Evolutionary conservation across 2,329 filamentous ascomycete species (phyloP).

Genomic region (Blumeria graminis): DNA sequence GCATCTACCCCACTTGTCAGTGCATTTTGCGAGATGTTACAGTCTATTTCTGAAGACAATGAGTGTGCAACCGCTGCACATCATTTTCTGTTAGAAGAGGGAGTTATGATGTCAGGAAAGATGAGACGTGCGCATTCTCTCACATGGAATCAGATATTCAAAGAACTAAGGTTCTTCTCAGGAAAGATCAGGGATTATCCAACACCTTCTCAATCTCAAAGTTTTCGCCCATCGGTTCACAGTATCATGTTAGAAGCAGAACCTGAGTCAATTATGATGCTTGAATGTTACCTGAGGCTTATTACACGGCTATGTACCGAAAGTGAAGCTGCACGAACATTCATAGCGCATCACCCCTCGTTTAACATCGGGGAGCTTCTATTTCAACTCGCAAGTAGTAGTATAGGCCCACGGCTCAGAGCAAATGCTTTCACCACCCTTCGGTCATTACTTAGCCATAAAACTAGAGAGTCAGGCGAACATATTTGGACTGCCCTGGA

Average conservation of each 20-base stretch:
- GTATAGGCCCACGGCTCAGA: slow-evolving; percentile 51
- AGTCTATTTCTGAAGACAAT: slow-evolving; percentile 62
- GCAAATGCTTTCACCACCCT: slow-evolving; percentile 67
- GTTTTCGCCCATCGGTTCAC: slow-evolving; percentile 34
- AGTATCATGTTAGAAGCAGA: slow-evolving; percentile 53
- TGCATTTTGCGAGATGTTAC: slow-evolving; percentile 90
- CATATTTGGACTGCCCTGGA: slow-evolving; percentile 65
- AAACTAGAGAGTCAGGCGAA: slow-evolving; percentile 39
- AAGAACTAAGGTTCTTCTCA: slow-evolving; percentile 67
- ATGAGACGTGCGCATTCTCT: slow-evolving; percentile 64
- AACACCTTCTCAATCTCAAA: slow-evolving; percentile 25
- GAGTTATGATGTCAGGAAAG: slow-evolving; percentile 46
- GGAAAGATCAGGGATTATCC: slow-evolving; percentile 54
- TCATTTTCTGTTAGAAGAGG: slow-evolving; percentile 72
- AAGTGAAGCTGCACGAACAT: slow-evolving; percentile 47
- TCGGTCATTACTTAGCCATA: slow-evolving; percentile 50
- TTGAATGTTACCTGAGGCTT: slow-evolving; percentile 78
- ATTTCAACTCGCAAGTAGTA: slow-evolving; percentile 54
- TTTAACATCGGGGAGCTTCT: slow-evolving; percentile 51
- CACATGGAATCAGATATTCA: slow-evolving; percentile 83
- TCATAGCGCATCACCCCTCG: slow-evolving; percentile 39
- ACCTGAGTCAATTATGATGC: slow-evolving; percentile 85
- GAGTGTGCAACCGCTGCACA: slow-evolving; percentile 69
- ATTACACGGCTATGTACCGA: slow-evolving; percentile 60
- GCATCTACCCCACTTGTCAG: slow-evolving; percentile 91